Evolutionary conservation across 495 filamentous ascomycete genomes (phyloP).

Genomic region (Aspergillus coremiiformis): DNA sequence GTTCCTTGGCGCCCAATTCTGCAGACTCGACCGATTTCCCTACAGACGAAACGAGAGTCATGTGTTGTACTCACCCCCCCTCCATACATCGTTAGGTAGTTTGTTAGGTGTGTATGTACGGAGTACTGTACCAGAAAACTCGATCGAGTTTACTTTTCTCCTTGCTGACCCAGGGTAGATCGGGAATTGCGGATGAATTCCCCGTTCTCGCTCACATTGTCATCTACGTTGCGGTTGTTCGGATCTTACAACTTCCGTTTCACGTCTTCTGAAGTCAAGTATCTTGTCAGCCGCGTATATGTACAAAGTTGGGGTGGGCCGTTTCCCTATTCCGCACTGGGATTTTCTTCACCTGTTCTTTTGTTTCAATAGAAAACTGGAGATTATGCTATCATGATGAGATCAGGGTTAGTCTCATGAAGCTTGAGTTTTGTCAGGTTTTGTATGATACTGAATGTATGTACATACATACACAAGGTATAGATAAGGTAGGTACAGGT

Average conservation of each 20-base stretch:
- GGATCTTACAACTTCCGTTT: neutral
- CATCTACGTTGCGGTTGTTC: neutral
- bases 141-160: neutral
- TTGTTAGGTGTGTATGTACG: neutral
- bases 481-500: too few relatives aligned
- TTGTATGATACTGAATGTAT: neutral
- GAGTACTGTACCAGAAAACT: neutral
- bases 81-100: neutral
- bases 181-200: slow-evolving; percentile 1
- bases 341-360: neutral
- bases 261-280: neutral
- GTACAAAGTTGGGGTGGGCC: neutral
- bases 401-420: neutral
- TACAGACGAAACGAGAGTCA: too few relatives aligned
- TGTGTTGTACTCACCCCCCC: too few relatives aligned
- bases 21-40: neutral
- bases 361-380: neutral
- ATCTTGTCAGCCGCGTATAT: neutral
- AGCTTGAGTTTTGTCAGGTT: neutral
- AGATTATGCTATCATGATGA: neutral
- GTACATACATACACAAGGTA: neutral
- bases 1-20: neutral
- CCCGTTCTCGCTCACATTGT: neutral
- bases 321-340: neutral
- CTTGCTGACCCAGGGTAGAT: neutral